Percentiles rank a stretch among this genome's conserved stretches.
Evolutionary conservation across 805 yeast genomes (phyloP).

Genomic region (Candida orba): DNA sequence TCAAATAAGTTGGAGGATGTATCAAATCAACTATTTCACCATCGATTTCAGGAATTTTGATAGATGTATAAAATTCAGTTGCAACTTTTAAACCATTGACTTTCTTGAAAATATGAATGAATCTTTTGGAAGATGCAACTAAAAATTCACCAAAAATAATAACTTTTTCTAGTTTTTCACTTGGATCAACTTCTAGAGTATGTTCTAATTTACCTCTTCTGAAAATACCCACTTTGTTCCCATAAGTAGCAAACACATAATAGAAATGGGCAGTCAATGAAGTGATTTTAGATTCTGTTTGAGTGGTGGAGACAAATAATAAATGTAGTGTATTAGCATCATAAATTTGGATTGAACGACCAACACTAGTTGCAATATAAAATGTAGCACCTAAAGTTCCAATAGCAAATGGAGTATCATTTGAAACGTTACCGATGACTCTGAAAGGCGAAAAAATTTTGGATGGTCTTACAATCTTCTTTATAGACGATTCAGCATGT

Average conservation of each 20-base stretch:
- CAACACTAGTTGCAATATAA: slow-evolving; percentile 85
- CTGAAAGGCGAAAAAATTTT: slow-evolving; percentile 81
- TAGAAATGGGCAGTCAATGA: slow-evolving; percentile 77
- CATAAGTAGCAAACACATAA: slow-evolving; percentile 72
- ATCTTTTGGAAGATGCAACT: slow-evolving; percentile 46
- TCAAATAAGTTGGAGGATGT: slow-evolving; percentile 89
- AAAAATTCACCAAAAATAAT: slow-evolving; percentile 73
- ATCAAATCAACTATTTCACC: slow-evolving; percentile 63
- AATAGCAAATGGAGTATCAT: slow-evolving; percentile 75
- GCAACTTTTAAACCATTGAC: slow-evolving; percentile 36
- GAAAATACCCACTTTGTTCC: slow-evolving; percentile 64
- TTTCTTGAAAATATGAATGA: slow-evolving; percentile 49
- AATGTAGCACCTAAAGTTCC: slow-evolving; percentile 86
- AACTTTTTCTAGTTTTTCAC: slow-evolving; percentile 38
- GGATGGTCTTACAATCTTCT: slow-evolving; percentile 28
- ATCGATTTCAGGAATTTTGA: slow-evolving; percentile 50
- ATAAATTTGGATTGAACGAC: slow-evolving; percentile 83
- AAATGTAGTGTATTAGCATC: slow-evolving; percentile 84
- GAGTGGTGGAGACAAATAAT: slow-evolving; percentile 76
- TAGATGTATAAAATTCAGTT: slow-evolving; percentile 60
- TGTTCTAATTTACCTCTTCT: slow-evolving; percentile 66
- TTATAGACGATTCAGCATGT: slow-evolving; percentile 5
- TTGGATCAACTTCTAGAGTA: slow-evolving; percentile 29
- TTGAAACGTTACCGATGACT: slow-evolving; percentile 86
- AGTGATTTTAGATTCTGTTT: slow-evolving; percentile 63